These are phyloP conservation scores for Blastobotrys chiropterorum DNA, from an alignment of 805 yeast genomes.

Conservation along the genomic window DNA sequence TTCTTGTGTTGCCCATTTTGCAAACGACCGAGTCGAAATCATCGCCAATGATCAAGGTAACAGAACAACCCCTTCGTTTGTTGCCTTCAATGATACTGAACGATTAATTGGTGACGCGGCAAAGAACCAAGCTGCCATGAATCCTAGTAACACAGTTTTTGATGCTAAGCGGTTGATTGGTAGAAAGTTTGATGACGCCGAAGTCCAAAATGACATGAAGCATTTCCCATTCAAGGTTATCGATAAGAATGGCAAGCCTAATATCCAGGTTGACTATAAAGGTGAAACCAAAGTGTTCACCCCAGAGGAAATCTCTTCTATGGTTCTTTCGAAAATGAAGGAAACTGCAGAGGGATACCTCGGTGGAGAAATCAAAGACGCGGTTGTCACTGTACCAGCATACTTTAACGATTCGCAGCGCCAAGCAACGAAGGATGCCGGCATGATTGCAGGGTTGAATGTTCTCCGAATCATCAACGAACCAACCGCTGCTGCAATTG, in stretches of 20 bases:
- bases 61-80: slow-evolving; percentile 96
- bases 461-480: slow-evolving; percentile 93
- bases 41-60: slow-evolving; percentile 98
- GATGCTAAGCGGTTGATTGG: slow-evolving; percentile 96
- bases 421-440: slow-evolving; percentile 98
- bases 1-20: slow-evolving; percentile 90
- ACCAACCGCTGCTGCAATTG: slow-evolving; percentile 98
- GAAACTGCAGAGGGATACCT: slow-evolving; percentile 88
- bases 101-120: slow-evolving; percentile 97
- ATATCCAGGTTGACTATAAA: slow-evolving; percentile 78
- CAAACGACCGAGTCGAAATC: slow-evolving; percentile 86
- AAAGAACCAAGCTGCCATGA: slow-evolving; percentile 97
- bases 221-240: slow-evolving; percentile 84
- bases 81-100: slow-evolving; percentile 92
- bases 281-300: slow-evolving; percentile 83
- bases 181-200: slow-evolving; percentile 71
- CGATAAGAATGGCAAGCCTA: slow-evolving; percentile 79
- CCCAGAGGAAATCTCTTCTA: slow-evolving; percentile 92
- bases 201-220: slow-evolving; percentile 71
- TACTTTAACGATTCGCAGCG: slow-evolving; percentile 97
- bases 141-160: slow-evolving; percentile 87
- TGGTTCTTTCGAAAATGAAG: slow-evolving; percentile 89
- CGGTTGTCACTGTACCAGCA: slow-evolving; percentile 95
- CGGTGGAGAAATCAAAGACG: slow-evolving; percentile 79
- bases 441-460: slow-evolving; percentile 91